Base-by-base conservation (phyloP, 768 basidiomycete genomes). In the Boletus insuetus region DNA sequence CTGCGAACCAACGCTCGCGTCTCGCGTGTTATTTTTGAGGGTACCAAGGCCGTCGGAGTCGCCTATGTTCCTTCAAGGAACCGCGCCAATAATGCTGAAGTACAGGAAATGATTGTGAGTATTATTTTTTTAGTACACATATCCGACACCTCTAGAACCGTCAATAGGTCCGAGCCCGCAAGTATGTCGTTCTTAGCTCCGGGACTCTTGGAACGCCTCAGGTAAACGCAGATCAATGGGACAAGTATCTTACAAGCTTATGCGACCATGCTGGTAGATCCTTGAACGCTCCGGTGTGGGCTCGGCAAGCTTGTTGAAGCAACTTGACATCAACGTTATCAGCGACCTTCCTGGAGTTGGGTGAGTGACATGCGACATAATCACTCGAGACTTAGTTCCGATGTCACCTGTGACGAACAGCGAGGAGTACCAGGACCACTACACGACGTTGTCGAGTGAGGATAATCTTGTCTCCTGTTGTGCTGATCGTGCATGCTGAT, bases 231-330 rank as follows among this genome's bases (percentile, higher is more conserved):
- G 7, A 10, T 7, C 20, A 32, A 29, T 40, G 3, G 16, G 16
- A 38, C 12, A 6, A 22, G 32, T 11, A 9, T 34, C 6, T 20
- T 31, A 11, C 5, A 12, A 22, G 43, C 46, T 49, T 13, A 56
- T 24, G 11, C 13, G 34, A 39, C 37, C 26, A 16, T 29, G 20
- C n/a, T 17, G 11, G 19, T 50, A 83, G 75, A 87, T 89, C 60
- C 74, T 88, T 50, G 86, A 88, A 73, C 83, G 85, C 58, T 85
- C 84, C 44, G 86, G 86, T 66, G 84, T 89, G 24, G 86, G 86
- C 44, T 74, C 74, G 50, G 75, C 78, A 19, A 70, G 75, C 38
- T 67, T 83, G 39, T 72, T 88, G 60, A 79, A 81, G 70, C 76
- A 83, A 62, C 63, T 83, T 53, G 79, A 79, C 14, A 35, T 35